Evolutionary conservation across 768 basidiomycete genomes (phyloP), one percentile per base, ranked within the genome.

Genomic region (Auricularia sp.): DNA sequence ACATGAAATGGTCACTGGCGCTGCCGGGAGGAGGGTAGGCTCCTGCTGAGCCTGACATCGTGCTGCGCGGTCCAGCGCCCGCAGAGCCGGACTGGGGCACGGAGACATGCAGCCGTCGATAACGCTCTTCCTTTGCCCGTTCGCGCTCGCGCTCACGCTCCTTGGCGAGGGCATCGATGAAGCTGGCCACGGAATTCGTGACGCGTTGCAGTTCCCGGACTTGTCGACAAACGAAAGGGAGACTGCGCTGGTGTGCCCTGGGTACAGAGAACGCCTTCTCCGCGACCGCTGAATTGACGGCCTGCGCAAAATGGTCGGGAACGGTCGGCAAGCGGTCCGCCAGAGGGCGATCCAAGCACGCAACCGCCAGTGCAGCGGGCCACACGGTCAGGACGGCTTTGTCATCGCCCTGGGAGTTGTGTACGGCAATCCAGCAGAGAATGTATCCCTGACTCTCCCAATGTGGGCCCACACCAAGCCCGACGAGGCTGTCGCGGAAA

Each of bases 91-190:
- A 18, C 47, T 51, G 47, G 14, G 47, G 47, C 18, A 51, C 47
- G 16, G 47, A 51, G 16, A 51, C 47, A 5, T 51, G 14, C 21
- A 51, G 21, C 58, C 66, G 56, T 29, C 67, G 63, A 21, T 68
- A 56, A 16, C 68, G 62, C 72, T 88, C 89, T 59, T 81, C 77
- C 68, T 85, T 84, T 59, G 90, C 79, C 34, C 89, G 79, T 68
- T 92, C 90, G 5, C 89, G 79, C 72, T 94, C 91, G 65, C 80
- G 79, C 66, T 93, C 92, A 18, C 92, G 79, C 69, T 93, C 92
- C 67, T 83, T 83, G 3, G 85, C 86, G 4, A 92, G 82, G 8
- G 82, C 81, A 64, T 93, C 92, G 5, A 93, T 88, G 69, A 89
- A 92, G 1, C 78, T 77, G 36, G 84, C 83, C 18, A 89, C 81